These are phyloP conservation scores for Huntiella abstrusa DNA, from an alignment of 2,329 filamentous ascomycete species.

Conservation along the genomic window DNA sequence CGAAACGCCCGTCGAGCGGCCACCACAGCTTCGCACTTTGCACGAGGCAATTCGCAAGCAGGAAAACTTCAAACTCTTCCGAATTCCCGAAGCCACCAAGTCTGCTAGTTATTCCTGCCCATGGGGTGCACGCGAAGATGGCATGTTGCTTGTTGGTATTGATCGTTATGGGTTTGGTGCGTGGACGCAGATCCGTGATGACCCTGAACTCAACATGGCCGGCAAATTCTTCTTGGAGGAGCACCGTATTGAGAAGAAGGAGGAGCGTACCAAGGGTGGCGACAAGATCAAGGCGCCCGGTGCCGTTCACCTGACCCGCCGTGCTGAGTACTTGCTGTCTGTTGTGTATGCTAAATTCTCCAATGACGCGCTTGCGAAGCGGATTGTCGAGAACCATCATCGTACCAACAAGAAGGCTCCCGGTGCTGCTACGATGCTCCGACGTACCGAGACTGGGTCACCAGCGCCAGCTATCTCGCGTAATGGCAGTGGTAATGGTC, in stretches of 20 bases:
- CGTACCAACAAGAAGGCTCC: constrained; percentile 72
- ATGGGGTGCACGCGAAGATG: constrained; percentile 87
- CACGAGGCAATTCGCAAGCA: constrained; percentile 50
- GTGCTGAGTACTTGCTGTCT: constrained; percentile 88
- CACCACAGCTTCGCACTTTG: constrained; percentile 71
- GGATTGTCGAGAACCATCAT: constrained; percentile 77
- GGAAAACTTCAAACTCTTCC: constrained; percentile 59
- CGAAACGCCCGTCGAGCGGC: constrained; percentile 82
- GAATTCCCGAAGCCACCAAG: constrained; percentile 80
- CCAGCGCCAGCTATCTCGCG: constrained; percentile 34
- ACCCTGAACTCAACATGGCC: constrained; percentile 62
- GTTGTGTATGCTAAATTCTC: constrained; percentile 75
- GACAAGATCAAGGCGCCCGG: constrained; percentile 79
- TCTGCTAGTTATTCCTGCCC: constrained; percentile 76
- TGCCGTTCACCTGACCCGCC: constrained; percentile 89
- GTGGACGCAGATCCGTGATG: constrained; percentile 87
- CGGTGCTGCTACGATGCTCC: constrained; percentile 35
- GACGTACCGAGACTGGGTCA: constrained; percentile 48
- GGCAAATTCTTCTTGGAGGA: constrained; percentile 96
- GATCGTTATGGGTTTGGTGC: constrained; percentile 87
- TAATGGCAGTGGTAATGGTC: constrained; percentile 26
- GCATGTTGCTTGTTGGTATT: constrained; percentile 91
- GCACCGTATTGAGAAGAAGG: constrained; percentile 94
- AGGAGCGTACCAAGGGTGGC: constrained; percentile 63
- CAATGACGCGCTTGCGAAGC: constrained; percentile 55